Percentiles rank a stretch among this genome's conserved stretches.
Conservation (phyloP, 768 basidiomycete genomes). For the Rhizopogon roseolus region DNA sequence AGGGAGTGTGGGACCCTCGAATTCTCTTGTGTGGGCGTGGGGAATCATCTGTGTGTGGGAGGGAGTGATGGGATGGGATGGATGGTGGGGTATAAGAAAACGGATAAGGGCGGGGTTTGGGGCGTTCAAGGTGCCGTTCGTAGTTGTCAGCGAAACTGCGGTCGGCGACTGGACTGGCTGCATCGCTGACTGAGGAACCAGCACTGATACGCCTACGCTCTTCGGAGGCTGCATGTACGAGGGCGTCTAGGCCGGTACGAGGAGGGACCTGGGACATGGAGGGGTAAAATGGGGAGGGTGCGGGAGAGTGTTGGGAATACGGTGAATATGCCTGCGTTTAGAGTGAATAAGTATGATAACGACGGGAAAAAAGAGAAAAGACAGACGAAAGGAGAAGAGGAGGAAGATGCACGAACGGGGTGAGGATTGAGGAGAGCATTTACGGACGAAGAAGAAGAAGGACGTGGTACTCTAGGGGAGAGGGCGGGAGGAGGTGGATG, state of each 20-base stretch:
- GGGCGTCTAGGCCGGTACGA: constrained; percentile 49
- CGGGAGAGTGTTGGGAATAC: neutral
- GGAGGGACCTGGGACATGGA: constrained; percentile 10
- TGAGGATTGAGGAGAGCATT: constrained; percentile 2
- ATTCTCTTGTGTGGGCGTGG: constrained; percentile 19
- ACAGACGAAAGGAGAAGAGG: constrained; percentile 2
- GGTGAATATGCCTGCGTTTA: neutral
- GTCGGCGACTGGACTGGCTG: constrained; percentile 15
- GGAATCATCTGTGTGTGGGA: constrained; percentile 5
- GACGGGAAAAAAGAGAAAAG: neutral
- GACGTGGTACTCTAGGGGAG: constrained; percentile 4
- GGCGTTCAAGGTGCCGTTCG: no score
- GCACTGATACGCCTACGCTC: constrained; percentile 50
- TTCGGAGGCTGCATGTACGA: constrained; percentile 68
- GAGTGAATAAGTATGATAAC: neutral
- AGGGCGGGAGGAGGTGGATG: neutral
- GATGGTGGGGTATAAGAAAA: neutral
- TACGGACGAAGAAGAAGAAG: constrained; percentile 13
- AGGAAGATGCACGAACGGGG: neutral
- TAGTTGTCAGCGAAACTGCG: constrained; percentile 7
- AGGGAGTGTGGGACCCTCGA: constrained; percentile 10
- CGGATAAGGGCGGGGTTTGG: constrained; percentile 1
- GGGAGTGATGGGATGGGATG: neutral
- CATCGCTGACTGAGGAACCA: neutral
- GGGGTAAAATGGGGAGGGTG: constrained; percentile 2